Base-by-base conservation (phyloP, 306 rosid species). In the Sophora flavescens region DNA sequence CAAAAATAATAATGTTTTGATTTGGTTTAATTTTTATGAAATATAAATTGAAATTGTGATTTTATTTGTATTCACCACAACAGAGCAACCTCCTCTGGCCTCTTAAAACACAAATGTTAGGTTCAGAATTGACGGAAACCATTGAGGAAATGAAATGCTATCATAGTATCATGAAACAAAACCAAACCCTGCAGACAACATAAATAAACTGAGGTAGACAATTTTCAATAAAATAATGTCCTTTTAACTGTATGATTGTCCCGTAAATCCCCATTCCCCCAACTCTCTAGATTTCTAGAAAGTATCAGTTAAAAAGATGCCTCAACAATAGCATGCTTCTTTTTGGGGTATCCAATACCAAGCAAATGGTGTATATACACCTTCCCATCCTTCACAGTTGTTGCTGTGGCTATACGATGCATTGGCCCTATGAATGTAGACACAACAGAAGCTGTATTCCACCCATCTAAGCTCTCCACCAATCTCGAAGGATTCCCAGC, bases 381-480 rank as follows among this genome's bases (percentile, higher is more conserved):
- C 81, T 77, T 90, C 47, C 97, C 97, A 11, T 90, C 93, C 86
- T 95, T 92, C 56, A 92, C 87, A 2, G 97, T 91, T 8, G 97
- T 97, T 22, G 97, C 84, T 2, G 97, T 80, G 36, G 97, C 92
- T 78, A 92, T 10, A 26, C 99, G 88, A 79, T 92, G 99, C 82
- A 8, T 85, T 0, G 85, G 96, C 70, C 99, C 97, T 0, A 75
- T 68, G 79, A 93, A 92, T 33, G 60, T 87, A 8, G 80, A 87
- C 64, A 77, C 89, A 15, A 91, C 79, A 17, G 92, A 83, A 75
- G 93, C 99, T 0, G 92, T 85, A 33, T 88, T 81, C 99, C 99
- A 92, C 73, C 99, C 97, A 71, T 95, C 97, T 8, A 78, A 59
- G 74, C 99, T 95, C 83, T 88, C 97, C 13, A 90, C 97, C 14